A percentile compares a stretch with the other conserved stretches of the same genome.
phyloP scores from a whole-genome alignment of 1,139 yeast species.

The Taphrina wiesneri region DNA sequence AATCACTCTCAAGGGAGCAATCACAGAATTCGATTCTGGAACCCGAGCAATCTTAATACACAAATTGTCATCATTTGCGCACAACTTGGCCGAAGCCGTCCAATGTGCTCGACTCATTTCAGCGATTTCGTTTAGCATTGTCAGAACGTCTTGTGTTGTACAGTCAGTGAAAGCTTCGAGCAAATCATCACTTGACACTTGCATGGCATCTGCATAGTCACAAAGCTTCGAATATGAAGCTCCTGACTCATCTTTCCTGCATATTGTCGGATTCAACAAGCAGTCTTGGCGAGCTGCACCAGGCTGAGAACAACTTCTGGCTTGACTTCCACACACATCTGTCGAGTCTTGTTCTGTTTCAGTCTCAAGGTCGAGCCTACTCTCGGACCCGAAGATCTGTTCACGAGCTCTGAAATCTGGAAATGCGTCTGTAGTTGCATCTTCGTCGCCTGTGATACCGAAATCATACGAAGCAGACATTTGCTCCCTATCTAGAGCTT shows the following conservation, averaged over 20 bases:
- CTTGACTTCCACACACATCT: too few relatives aligned
- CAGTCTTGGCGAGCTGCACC: too few relatives aligned
- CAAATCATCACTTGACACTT: background rate
- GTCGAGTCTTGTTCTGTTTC: too few relatives aligned
- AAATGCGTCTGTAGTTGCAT: too few relatives aligned
- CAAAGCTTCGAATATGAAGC: background rate
- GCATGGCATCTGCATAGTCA: background rate
- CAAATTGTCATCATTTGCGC: background rate
- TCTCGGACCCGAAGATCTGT: too few relatives aligned
- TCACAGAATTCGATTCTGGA: background rate
- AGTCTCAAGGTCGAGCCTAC: too few relatives aligned
- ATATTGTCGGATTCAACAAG: too few relatives aligned
- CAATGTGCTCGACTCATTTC: background rate
- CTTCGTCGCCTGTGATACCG: too few relatives aligned
- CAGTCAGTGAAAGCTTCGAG: background rate
- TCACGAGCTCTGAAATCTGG: too few relatives aligned
- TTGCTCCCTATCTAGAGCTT: too few relatives aligned
- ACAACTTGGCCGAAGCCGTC: background rate
- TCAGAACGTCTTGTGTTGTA: background rate
- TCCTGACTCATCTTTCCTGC: background rate
- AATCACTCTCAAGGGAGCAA: background rate
- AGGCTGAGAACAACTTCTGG: too few relatives aligned
- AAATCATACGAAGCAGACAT: too few relatives aligned
- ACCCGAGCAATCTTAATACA: background rate
- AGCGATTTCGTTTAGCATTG: background rate